Conservation (phyloP, 148 eudicot species). For the Camellia lanceoleosa region DNA sequence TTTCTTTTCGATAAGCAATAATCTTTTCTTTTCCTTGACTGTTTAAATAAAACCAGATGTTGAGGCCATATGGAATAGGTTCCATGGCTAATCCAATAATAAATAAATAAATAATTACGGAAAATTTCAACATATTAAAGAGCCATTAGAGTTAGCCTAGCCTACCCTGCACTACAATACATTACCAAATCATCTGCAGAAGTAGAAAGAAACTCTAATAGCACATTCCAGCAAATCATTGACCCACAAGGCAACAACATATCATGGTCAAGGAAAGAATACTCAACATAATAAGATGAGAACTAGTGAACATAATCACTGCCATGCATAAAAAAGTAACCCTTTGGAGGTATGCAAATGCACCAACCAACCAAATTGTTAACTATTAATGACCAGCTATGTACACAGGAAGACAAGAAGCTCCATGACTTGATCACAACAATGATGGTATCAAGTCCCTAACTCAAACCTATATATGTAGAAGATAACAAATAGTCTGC, state of each 20-base stretch:
- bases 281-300: not conserved
- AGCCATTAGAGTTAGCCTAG: not conserved
- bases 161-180: not conserved
- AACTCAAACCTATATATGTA: constrained; percentile 8
- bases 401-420: not conserved
- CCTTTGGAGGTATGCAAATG: constrained; percentile 3
- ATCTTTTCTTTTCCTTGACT: not conserved
- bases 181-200: not conserved
- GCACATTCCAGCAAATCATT: not conserved
- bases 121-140: not conserved
- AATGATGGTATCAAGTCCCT: not conserved
- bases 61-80: not conserved
- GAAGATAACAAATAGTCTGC: not conserved
- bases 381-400: not conserved
- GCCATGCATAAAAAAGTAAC: not conserved
- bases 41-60: too few relatives aligned
- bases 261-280: not conserved
- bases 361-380: not conserved
- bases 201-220: not conserved
- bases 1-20: too few relatives aligned
- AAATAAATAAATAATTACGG: too few relatives aligned
- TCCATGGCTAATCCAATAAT: not conserved
- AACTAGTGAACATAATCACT: not conserved
- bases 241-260: not conserved
- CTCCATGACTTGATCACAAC: not conserved